Percentiles rank a stretch among this genome's conserved stretches.
Conservation (phyloP, 306 rosid genomes). For the Quercus bicolor region DNA sequence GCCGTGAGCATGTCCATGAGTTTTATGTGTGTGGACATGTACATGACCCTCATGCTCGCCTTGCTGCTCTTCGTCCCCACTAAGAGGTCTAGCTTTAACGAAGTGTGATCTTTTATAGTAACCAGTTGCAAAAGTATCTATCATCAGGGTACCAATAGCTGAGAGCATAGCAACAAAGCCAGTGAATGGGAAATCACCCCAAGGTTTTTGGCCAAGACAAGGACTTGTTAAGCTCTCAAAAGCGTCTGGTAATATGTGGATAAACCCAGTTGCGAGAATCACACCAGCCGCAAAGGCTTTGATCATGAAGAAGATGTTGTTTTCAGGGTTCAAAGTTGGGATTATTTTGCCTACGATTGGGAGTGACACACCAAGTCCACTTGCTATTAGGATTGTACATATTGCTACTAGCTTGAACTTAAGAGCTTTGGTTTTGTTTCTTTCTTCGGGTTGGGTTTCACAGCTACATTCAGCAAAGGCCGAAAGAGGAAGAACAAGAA, state of each 20-base stretch:
- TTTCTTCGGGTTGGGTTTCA: too few species aligned
- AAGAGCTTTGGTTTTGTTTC: too few species aligned
- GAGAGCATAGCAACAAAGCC: conserved; percentile 68
- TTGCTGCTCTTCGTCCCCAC: conserved; percentile 41
- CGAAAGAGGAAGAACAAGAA: too few species aligned
- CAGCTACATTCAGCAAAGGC: too few species aligned
- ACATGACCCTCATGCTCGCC: conserved; percentile 66
- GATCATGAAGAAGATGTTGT: conserved; percentile 52
- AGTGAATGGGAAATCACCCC: conserved; percentile 55
- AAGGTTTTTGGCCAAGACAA: conserved; percentile 42
- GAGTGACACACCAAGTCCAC: neutral
- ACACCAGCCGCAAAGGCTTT: conserved; percentile 80
- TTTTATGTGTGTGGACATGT: conserved; percentile 89
- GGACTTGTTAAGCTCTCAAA: conserved; percentile 52
- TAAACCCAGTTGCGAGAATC: conserved; percentile 59
- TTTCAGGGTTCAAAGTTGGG: conserved; percentile 44
- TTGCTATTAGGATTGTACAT: too few species aligned
- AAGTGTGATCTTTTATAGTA: conserved; percentile 53
- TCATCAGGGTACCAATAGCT: conserved; percentile 60
- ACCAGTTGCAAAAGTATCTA: conserved; percentile 58
- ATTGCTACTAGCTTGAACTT: too few species aligned
- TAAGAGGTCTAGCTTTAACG: conserved; percentile 34
- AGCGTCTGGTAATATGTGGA: conserved; percentile 73
- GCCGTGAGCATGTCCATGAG: conserved; percentile 96
- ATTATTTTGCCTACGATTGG: conserved; percentile 57